Conservation (phyloP, 768 basidiomycete genomes). For the Albatrellus ellisii region DNA sequence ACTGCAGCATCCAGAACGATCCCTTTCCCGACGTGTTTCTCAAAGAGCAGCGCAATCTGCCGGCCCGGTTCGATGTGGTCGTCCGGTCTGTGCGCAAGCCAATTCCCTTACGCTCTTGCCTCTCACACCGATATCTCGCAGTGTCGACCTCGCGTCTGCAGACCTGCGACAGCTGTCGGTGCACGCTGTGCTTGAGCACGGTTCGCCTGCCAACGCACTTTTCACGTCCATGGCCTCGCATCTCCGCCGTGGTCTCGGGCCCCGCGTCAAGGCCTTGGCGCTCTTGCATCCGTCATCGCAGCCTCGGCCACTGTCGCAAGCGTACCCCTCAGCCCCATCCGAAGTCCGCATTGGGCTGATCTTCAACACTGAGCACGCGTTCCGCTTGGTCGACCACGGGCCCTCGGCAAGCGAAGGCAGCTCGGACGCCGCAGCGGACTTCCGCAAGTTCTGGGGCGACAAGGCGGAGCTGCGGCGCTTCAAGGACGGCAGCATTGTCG, state of each 20-base stretch:
- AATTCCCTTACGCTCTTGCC: background rate
- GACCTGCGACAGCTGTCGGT: slow-evolving; percentile 30
- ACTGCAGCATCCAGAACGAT: slow-evolving; percentile 33
- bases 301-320: slow-evolving; percentile 36
- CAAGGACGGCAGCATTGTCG: slow-evolving; percentile 86
- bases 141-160: slow-evolving; percentile 42
- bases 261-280: slow-evolving; percentile 52
- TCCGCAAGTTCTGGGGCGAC: slow-evolving; percentile 80
- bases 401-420: slow-evolving; percentile 60
- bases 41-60: slow-evolving; percentile 49
- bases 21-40: slow-evolving; percentile 64
- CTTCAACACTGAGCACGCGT: slow-evolving; percentile 57
- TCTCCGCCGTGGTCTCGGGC: slow-evolving; percentile 56
- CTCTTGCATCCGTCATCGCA: slow-evolving; percentile 40
- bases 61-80: slow-evolving; percentile 61
- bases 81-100: slow-evolving; percentile 32
- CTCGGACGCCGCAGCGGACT: slow-evolving; percentile 35
- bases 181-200: slow-evolving; percentile 40
- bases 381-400: slow-evolving; percentile 85
- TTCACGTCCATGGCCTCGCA: slow-evolving; percentile 36
- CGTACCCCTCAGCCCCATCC: slow-evolving; percentile 36
- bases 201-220: slow-evolving; percentile 43
- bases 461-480: slow-evolving; percentile 90
- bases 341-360: slow-evolving; percentile 62
- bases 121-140: slow-evolving; percentile 16